Conservation (phyloP, 228 moss, liverwort and hornwort genomes). For the Sphagnum fallax region DNA sequence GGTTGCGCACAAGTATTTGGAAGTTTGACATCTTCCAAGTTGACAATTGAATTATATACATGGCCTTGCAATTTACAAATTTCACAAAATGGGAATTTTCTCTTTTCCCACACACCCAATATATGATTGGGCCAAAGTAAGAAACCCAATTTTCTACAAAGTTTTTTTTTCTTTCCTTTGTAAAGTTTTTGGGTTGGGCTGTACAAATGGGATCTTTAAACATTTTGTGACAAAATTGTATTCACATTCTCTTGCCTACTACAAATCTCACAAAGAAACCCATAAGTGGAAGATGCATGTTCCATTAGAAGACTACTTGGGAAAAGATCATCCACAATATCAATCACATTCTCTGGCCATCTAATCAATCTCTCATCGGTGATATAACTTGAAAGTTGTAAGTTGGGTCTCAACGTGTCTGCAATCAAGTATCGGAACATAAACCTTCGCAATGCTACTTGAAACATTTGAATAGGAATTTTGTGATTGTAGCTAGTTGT, state of each 20-base stretch:
- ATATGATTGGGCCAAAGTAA: no score
- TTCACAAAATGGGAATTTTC: no score
- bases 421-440: conserved; percentile 44
- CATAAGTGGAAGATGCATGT: conserved; percentile 41
- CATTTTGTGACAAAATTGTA: background rate
- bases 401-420: conserved; percentile 28
- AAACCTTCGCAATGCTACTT: conserved; percentile 33
- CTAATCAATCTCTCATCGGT: conserved; percentile 27
- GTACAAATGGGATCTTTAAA: no score
- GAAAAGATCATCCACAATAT: conserved; percentile 33
- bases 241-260: conserved; percentile 3
- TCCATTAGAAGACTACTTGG: conserved; percentile 27
- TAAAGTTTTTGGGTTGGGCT: no score
- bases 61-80: no score
- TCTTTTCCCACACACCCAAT: no score
- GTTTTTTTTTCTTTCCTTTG: no score
- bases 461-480: conserved; percentile 28
- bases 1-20: no score
- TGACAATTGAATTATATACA: no score
- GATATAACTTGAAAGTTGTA: conserved; percentile 33
- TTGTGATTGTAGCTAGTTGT: conserved; percentile 8
- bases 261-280: conserved; percentile 28
- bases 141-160: no score
- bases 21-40: no score
- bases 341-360: conserved; percentile 34